Percentiles rank a stretch among this genome's conserved stretches.
Evolutionary conservation across 2,329 filamentous ascomycete species (phyloP).

Genomic region (Byssothecium circinans): DNA sequence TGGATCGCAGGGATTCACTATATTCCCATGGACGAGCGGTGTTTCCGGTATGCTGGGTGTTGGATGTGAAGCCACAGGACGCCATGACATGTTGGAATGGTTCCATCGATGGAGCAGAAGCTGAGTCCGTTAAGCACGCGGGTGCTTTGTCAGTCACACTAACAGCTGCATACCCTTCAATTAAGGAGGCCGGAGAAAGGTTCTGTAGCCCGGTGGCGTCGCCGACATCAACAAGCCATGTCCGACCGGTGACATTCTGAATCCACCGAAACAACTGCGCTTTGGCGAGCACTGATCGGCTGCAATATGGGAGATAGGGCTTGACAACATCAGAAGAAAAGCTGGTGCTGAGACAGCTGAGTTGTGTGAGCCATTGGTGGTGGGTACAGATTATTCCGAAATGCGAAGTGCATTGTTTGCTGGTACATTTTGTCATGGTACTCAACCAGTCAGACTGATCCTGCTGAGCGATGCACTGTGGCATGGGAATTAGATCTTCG

Average conservation of each 20-base stretch:
- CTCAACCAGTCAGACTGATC: conserved; percentile 33
- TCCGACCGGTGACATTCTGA: conserved; percentile 27
- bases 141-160: conserved; percentile 29
- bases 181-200: conserved; percentile 30
- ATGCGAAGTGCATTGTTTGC: conserved; percentile 31
- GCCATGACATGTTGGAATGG: conserved; percentile 31
- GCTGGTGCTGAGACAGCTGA: conserved; percentile 34
- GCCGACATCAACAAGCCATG: conserved; percentile 38
- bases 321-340: conserved; percentile 31
- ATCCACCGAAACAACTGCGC: conserved; percentile 39
- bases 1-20: conserved; percentile 22
- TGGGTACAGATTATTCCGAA: conserved; percentile 38
- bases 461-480: conserved; percentile 41
- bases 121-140: conserved; percentile 28
- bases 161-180: conserved; percentile 26
- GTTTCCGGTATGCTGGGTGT: conserved; percentile 34
- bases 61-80: conserved; percentile 34
- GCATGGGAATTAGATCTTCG: conserved; percentile 38
- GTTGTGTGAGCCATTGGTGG: conserved; percentile 37
- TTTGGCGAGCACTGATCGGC: conserved; percentile 37
- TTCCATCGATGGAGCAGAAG: conserved; percentile 24
- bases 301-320: conserved; percentile 30
- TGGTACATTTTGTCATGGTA: conserved; percentile 36
- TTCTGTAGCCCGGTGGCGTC: conserved; percentile 30
- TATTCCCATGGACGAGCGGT: conserved; percentile 40